Percentiles rank a stretch among this genome's conserved stretches.
These are phyloP conservation scores for Metschnikowia dekortorum DNA, from an alignment of 805 yeast genomes.

Conservation along the genomic window DNA sequence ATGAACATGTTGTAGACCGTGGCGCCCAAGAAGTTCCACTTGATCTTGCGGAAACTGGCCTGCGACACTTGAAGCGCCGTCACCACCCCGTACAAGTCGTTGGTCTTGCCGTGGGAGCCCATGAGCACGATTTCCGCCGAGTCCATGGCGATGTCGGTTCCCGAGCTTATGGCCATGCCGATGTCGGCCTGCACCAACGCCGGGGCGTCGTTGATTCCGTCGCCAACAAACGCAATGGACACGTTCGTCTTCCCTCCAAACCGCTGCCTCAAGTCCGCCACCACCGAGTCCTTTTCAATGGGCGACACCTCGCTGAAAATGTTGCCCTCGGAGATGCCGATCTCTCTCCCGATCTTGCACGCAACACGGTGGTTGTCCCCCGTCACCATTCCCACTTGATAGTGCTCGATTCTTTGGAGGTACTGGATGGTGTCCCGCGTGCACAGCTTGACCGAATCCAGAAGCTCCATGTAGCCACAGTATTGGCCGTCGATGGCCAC, in stretches of 20 bases:
- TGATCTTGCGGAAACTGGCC: constrained; percentile 68
- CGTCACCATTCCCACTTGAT: constrained; percentile 77
- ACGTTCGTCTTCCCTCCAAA: constrained; percentile 29
- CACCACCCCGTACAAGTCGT: constrained; percentile 46
- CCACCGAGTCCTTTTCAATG: constrained; percentile 64
- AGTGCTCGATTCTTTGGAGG: constrained; percentile 45
- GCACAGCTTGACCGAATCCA: constrained; percentile 65
- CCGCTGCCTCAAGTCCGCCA: constrained; percentile 50
- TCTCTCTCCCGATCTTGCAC: constrained; percentile 52
- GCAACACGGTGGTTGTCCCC: constrained; percentile 78
- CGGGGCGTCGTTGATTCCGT: constrained; percentile 97
- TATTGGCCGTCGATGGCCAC: constrained; percentile 55
- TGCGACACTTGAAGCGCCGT: constrained; percentile 65
- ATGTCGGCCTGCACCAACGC: constrained; percentile 85
- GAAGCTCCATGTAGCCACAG: constrained; percentile 62
- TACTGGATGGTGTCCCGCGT: constrained; percentile 56
- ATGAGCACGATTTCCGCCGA: constrained; percentile 90
- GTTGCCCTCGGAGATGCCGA: constrained; percentile 61
- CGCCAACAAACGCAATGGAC: constrained; percentile 86
- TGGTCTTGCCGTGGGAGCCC: constrained; percentile 27
- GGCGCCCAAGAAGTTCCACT: constrained; percentile 84
- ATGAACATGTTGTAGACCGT: constrained; percentile 75
- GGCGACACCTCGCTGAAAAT: constrained; percentile 79
- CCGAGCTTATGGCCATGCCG: constrained; percentile 88
- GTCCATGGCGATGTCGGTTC: constrained; percentile 94